Percentiles rank a stretch among this genome's conserved stretches.
phyloP scores from a whole-genome alignment of 1,284 basidiomycete species.

The Filobasidium uniguttulatum region DNA sequence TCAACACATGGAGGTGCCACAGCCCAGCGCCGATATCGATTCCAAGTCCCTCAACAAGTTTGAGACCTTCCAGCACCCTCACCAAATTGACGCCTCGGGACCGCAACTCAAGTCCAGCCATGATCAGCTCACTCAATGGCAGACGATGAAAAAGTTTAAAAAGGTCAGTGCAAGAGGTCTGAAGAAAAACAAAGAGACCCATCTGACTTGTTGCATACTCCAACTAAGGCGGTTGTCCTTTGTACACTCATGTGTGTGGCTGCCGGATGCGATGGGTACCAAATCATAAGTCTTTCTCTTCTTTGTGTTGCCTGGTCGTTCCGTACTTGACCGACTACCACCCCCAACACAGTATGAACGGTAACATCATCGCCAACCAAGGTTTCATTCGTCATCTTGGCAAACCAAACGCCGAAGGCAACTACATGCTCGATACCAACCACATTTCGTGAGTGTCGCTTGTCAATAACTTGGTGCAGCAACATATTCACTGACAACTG shows the following conservation, averaged over 20 bases:
- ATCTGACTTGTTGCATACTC: too few relatives aligned
- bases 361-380: conserved; percentile 19
- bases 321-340: background rate
- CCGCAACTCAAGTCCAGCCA: conserved; percentile 18
- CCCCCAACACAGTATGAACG: conserved; percentile 20
- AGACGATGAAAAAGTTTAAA: conserved; percentile 14
- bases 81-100: too few relatives aligned
- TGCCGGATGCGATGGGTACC: conserved; percentile 18
- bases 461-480: too few relatives aligned
- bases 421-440: background rate
- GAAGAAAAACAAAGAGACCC: too few relatives aligned
- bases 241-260: conserved; percentile 18
- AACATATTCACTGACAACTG: conserved; percentile 16
- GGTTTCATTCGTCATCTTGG: conserved; percentile 19
- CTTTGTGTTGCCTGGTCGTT: background rate
- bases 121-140: conserved; percentile 12
- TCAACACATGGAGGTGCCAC: too few relatives aligned
- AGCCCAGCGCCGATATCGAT: too few relatives aligned
- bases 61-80: too few relatives aligned
- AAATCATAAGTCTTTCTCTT: too few relatives aligned
- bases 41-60: too few relatives aligned
- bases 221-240: too few relatives aligned
- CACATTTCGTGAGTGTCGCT: too few relatives aligned
- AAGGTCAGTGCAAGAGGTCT: too few relatives aligned
- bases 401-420: background rate